Evolutionary conservation across 495 filamentous ascomycete species (phyloP).

Genomic region (Neurospora sp.): DNA sequence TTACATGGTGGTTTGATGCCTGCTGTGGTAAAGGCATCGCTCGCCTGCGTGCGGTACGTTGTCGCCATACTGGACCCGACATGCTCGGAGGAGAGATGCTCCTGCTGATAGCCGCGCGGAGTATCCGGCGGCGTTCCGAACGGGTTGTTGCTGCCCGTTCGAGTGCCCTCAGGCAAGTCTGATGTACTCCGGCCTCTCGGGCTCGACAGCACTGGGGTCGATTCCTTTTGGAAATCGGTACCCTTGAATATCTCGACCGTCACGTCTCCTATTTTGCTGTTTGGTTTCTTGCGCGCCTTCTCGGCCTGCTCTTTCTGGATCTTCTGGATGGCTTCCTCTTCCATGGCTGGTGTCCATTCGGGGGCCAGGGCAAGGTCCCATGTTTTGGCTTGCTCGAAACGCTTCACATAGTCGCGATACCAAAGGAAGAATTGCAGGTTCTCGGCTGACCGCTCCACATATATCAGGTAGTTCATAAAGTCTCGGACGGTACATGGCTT

Average conservation of each 20-base stretch:
- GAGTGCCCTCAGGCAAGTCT: not conserved
- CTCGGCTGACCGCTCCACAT: conserved; percentile 64
- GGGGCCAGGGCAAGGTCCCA: conserved; percentile 48
- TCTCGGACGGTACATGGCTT: conserved; percentile 66
- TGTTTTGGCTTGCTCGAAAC: conserved; percentile 45
- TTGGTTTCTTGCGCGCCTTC: conserved; percentile 20
- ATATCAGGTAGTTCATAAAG: conserved; percentile 72
- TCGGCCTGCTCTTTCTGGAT: conserved; percentile 32
- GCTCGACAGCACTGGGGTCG: conserved; percentile 1
- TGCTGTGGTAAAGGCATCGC: conserved; percentile 34
- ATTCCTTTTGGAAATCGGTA: conserved; percentile 46
- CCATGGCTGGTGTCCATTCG: conserved; percentile 47
- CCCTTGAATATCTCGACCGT: conserved; percentile 40
- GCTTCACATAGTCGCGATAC: conserved; percentile 53
- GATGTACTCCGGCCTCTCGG: not conserved
- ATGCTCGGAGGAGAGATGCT: conserved; percentile 7
- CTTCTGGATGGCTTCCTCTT: conserved; percentile 35
- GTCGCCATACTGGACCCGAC: conserved; percentile 9
- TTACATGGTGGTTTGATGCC: conserved; percentile 38
- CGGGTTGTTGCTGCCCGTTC: conserved; percentile 33
- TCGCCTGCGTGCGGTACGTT: conserved; percentile 17
- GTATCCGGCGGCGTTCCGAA: conserved; percentile 48
- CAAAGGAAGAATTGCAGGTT: conserved; percentile 77
- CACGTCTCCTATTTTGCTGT: conserved; percentile 5
- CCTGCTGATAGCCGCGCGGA: conserved; percentile 6